phyloP scores from a whole-genome alignment of 306 rosid genomes.

The Inga oerstediana region DNA sequence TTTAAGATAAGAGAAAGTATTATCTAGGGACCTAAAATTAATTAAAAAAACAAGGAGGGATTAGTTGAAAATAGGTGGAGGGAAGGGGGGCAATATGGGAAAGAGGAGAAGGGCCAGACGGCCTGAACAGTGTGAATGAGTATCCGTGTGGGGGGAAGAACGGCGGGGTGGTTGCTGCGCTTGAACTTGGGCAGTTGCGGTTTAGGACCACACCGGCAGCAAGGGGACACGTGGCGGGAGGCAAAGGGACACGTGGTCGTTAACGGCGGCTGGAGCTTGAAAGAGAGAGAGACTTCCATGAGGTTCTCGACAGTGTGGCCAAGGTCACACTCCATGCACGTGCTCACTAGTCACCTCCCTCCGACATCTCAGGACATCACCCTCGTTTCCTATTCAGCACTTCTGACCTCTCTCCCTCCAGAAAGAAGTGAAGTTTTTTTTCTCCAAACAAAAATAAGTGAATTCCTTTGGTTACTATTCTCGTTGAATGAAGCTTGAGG shows the following conservation, averaged over 20 bases:
- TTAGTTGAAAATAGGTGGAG: background rate
- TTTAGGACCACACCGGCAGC: background rate
- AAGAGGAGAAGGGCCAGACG: background rate
- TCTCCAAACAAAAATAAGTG: no score
- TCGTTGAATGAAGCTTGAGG: no score
- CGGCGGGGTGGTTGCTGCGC: background rate
- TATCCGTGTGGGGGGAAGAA: background rate
- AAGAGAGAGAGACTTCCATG: background rate
- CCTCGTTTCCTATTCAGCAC: background rate
- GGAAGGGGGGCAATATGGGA: background rate
- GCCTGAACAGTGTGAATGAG: background rate
- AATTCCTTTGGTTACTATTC: no score
- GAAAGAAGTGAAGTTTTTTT: no score
- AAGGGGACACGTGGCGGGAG: background rate
- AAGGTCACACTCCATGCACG: conserved; percentile 5
- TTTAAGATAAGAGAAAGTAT: no score
- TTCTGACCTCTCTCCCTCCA: background rate
- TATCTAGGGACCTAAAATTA: background rate
- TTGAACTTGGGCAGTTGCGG: no score
- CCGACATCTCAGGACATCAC: background rate
- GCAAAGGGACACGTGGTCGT: conserved; percentile 5
- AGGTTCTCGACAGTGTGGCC: background rate
- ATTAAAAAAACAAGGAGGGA: background rate
- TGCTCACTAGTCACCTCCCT: background rate
- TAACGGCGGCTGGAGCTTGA: background rate